Base-by-base conservation (phyloP, 306 rosid genomes). In the Hippophae rhamnoides region DNA sequence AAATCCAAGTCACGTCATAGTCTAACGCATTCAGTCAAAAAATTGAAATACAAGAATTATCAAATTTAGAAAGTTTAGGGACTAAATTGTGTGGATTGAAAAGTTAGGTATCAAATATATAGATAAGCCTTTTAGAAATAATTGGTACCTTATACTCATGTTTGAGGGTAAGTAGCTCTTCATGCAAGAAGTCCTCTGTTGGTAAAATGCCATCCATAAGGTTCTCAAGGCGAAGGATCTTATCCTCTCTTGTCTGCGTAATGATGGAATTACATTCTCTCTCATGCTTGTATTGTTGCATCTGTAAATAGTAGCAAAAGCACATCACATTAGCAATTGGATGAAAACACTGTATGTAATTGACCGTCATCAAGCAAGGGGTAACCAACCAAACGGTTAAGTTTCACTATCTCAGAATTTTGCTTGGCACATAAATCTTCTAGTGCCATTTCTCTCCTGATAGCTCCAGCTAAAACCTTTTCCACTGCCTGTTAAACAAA, bases 391-490 rank as follows among this genome's bases (percentile, higher is more conserved):
- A 93, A 81, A 74, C 94, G 94, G 58, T 93, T 86, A 47, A 93
- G 95, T 78, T 86, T 95, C 78, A 66, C 59, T 67, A 93, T 84
- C 79, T 93, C 94, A 60, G 69, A 75, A 70, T 67, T 79, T 76
- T 86, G 89, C 78, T 78, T 93, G 75, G 87, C 78, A 85, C 95
- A 89, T 69, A 84, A 64, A 56, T 89, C 94, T 75, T 86, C 97
- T 58, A 93, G 83, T 43, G 94, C 99, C 99, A 93, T 82, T 76
- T 93, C 99, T 82, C 99, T 84, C 80, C 99, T 82, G 64, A 89
- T 84, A 55, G 99, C 85, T 58, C 84, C 99, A 7, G 97, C 97
- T 78, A 93, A 83, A 71, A 89, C 94, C 83, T 93, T 89, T 73
- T 89, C 89, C 52, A 81, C 89, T 31, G 85, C 94, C 99, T 93